Percentiles rank a stretch among this genome's conserved stretches.
Evolutionary conservation across 2,329 filamentous ascomycete genomes (phyloP).

Genomic region (Nigrograna mackinnonii): DNA sequence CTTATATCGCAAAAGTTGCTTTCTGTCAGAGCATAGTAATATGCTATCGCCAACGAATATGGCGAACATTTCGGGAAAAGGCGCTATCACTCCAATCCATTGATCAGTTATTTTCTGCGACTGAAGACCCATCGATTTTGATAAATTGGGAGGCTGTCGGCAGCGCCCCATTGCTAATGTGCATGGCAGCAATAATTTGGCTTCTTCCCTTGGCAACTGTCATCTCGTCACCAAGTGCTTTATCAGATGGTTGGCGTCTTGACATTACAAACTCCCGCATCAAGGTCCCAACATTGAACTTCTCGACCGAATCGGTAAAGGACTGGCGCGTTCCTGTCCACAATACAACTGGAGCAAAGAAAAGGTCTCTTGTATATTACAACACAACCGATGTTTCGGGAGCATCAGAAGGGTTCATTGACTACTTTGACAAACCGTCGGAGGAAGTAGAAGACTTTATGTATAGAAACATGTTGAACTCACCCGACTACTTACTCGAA

Average conservation of each 20-base stretch:
- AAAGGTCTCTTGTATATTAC: constrained; percentile 33
- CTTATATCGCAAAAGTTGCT: constrained; percentile 38
- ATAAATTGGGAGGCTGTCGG: constrained; percentile 34
- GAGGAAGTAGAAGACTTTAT: constrained; percentile 29
- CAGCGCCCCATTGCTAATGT: constrained; percentile 26
- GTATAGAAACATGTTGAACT: constrained; percentile 23
- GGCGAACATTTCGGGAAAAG: constrained; percentile 34
- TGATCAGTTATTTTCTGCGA: constrained; percentile 38
- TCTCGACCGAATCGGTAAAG: constrained; percentile 32
- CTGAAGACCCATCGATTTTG: constrained; percentile 37
- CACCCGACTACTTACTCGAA: constrained; percentile 28
- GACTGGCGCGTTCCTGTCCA: constrained; percentile 34
- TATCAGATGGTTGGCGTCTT: constrained; percentile 38
- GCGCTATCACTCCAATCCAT: constrained; percentile 37
- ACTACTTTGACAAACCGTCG: constrained; percentile 42
- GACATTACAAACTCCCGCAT: constrained; percentile 17
- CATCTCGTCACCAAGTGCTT: constrained; percentile 40
- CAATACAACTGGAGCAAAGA: constrained; percentile 20
- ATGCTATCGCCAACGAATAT: constrained; percentile 38
- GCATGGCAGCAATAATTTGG: constrained; percentile 36
- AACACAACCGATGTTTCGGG: constrained; percentile 34
- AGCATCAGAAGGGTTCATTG: constrained; percentile 26
- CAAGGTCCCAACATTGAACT: constrained; percentile 29
- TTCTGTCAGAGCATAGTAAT: constrained; percentile 35
- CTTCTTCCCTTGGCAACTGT: constrained; percentile 40